Conservation (phyloP, 345 rosid genomes). For the Eucalyptus coolabah region DNA sequence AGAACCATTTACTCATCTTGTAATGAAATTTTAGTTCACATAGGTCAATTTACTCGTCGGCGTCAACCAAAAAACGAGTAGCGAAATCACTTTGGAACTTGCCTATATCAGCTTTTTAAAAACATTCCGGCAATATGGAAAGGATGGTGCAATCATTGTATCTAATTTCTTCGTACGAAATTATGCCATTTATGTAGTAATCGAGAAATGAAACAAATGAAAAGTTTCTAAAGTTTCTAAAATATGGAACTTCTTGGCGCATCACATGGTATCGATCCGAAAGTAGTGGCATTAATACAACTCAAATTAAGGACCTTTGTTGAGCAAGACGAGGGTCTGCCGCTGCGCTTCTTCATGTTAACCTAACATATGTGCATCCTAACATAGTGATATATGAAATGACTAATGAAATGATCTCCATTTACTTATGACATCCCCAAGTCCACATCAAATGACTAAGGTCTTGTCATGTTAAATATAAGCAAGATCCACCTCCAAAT, state of each 20-base stretch:
- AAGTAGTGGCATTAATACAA: background rate
- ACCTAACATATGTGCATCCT: background rate
- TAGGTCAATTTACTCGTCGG: background rate
- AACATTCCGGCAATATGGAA: background rate
- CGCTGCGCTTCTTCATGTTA: background rate
- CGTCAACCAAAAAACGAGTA: background rate
- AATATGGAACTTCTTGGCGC: background rate
- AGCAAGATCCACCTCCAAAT: background rate
- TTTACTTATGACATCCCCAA: background rate
- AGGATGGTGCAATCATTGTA: background rate
- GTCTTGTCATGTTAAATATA: background rate
- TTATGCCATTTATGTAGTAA: background rate
- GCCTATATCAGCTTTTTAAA: background rate
- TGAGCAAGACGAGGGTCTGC: background rate
- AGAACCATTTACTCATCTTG: background rate
- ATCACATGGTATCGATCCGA: background rate
- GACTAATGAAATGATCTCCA: background rate
- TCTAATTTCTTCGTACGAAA: background rate
- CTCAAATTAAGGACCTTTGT: background rate
- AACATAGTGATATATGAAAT: background rate
- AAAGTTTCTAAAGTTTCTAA: background rate
- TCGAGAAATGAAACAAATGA: background rate
- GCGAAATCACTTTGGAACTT: background rate
- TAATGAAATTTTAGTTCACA: background rate
- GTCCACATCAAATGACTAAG: background rate